These are phyloP conservation scores for Wickerhamomyces sp. DNA, from an alignment of 1,139 yeast species.

Conservation along the genomic window DNA sequence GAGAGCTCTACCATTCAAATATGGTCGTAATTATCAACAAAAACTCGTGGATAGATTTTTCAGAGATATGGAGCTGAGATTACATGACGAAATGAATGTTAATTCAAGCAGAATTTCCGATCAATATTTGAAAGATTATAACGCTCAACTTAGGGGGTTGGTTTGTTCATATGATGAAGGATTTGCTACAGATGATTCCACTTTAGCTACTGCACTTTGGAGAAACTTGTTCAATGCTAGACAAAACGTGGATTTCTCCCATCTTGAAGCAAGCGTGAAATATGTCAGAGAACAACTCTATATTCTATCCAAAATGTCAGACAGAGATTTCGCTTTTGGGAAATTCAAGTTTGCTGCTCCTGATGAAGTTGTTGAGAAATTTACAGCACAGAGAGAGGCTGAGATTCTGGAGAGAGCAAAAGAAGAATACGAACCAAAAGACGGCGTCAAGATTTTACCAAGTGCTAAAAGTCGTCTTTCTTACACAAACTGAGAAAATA, in stretches of 20 bases:
- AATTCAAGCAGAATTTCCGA: constrained; percentile 81
- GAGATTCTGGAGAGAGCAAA: constrained; percentile 35
- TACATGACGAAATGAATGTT: constrained; percentile 82
- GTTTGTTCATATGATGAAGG: constrained; percentile 94
- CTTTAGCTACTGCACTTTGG: constrained; percentile 86
- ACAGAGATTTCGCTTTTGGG: constrained; percentile 91
- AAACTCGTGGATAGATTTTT: constrained; percentile 86
- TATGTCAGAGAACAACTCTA: constrained; percentile 87
- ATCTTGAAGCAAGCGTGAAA: constrained; percentile 81
- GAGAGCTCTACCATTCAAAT: constrained; percentile 92
- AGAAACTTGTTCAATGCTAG: constrained; percentile 88
- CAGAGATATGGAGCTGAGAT: constrained; percentile 81
- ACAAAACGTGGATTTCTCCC: constrained; percentile 74
- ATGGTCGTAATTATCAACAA: constrained; percentile 88
- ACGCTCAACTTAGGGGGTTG: constrained; percentile 84
- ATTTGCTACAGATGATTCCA: constrained; percentile 73
- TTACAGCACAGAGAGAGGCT: constrained; percentile 58
- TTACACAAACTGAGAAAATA: constrained; percentile 41
- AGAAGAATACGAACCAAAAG: constrained; percentile 41
- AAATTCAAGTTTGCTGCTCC: constrained; percentile 85
- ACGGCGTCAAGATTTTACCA: constrained; percentile 44
- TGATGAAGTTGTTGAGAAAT: constrained; percentile 67
- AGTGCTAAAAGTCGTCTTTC: constrained; percentile 61
- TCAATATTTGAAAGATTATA: constrained; percentile 83
- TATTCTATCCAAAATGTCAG: constrained; percentile 78